These are phyloP conservation scores for Xylariomycetidae sp. DNA, from an alignment of 2,329 filamentous ascomycete genomes.

Conservation along the genomic window DNA sequence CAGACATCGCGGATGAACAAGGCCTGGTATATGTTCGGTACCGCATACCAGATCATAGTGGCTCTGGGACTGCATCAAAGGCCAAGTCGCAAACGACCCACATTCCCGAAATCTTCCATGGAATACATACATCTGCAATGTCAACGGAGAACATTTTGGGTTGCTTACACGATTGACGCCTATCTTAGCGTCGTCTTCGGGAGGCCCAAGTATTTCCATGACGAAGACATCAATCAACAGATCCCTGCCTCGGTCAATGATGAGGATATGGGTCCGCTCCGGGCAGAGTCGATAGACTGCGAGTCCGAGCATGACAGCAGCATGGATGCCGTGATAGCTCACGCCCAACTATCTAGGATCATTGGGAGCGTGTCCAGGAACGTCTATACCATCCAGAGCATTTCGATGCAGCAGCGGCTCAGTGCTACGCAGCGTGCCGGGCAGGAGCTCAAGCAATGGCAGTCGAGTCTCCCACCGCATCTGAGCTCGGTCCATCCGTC, in stretches of 20 bases:
- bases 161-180: conserved; percentile 58
- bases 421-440: conserved; percentile 30
- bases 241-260: conserved; percentile 54
- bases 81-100: conserved; percentile 9
- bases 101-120: not conserved
- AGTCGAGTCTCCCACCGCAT: conserved; percentile 34
- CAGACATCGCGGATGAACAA: conserved; percentile 56
- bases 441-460: conserved; percentile 32
- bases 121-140: conserved; percentile 47
- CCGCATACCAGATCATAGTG: conserved; percentile 46
- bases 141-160: conserved; percentile 48
- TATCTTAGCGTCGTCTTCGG: conserved; percentile 61
- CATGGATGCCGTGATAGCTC: conserved; percentile 39
- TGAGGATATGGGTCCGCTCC: conserved; percentile 45
- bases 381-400: conserved; percentile 34
- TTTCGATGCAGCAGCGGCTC: conserved; percentile 31
- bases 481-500: conserved; percentile 39
- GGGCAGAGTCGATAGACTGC: conserved; percentile 27
- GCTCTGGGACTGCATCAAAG: conserved; percentile 37
- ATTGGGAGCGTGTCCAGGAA: conserved; percentile 34
- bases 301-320: conserved; percentile 36
- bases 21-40: conserved; percentile 58
- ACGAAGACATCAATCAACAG: conserved; percentile 56
- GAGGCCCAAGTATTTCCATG: conserved; percentile 56
- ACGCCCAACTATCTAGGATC: conserved; percentile 31